Evolutionary conservation across 257 asterid species (phyloP).

Genomic region (Penstemon eatonii): DNA sequence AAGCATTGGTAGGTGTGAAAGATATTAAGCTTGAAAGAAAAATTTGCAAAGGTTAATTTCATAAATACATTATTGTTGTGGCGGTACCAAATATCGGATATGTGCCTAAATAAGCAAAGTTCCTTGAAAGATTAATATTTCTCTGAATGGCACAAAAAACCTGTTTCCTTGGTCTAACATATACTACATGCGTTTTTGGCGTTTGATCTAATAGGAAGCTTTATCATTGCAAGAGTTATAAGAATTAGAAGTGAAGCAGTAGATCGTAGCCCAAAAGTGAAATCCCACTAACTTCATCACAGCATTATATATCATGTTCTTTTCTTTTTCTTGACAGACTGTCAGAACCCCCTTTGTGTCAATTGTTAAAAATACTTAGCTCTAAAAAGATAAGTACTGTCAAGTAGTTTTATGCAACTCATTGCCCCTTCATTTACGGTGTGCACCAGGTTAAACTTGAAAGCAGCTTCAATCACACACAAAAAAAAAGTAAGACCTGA

Average conservation of each 20-base stretch:
- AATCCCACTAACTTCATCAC: neutral
- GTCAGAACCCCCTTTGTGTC: neutral
- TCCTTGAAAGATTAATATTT: neutral
- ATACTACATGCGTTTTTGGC: neutral
- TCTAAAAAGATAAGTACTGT: neutral
- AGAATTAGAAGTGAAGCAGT: neutral
- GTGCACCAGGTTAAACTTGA: neutral
- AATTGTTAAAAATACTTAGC: neutral
- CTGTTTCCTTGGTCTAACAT: neutral
- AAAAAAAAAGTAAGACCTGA: conserved; percentile 21
- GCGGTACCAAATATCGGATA: neutral
- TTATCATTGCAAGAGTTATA: neutral
- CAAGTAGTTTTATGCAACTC: neutral
- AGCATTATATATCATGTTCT: too few species aligned
- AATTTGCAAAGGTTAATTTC: neutral
- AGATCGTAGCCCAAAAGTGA: neutral
- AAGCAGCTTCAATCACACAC: neutral
- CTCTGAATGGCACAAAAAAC: neutral
- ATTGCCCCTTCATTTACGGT: neutral
- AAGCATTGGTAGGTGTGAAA: neutral
- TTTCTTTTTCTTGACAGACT: neutral
- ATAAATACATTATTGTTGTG: neutral
- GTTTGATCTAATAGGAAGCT: neutral
- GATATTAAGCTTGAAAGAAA: neutral
- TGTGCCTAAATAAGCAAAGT: neutral